Conservation (phyloP, 257 asterid species). For the Perilla frutescens region DNA sequence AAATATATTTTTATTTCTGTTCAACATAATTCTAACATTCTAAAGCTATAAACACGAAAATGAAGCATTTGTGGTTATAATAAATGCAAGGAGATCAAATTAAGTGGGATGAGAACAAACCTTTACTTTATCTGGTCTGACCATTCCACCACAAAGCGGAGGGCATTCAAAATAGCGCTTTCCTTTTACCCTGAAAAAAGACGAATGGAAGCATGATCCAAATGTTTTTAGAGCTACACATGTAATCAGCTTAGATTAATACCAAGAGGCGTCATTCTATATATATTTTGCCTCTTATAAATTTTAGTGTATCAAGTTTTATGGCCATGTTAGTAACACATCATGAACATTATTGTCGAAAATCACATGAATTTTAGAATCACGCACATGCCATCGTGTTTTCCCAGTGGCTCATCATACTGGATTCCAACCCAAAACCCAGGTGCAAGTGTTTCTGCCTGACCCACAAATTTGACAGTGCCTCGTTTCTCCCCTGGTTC, state of each 20-base stretch:
- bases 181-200: slow-evolving; percentile 77
- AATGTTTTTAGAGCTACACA: background rate
- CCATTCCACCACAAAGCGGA: slow-evolving; percentile 87
- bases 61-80: background rate
- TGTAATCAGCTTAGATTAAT: background rate
- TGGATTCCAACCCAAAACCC: slow-evolving; percentile 96
- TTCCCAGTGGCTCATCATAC: slow-evolving; percentile 92
- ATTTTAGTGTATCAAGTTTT: slow-evolving; percentile 1
- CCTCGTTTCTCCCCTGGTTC: slow-evolving; percentile 96
- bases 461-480: slow-evolving; percentile 78
- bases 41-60: background rate
- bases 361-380: slow-evolving; percentile 25
- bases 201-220: background rate
- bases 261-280: background rate
- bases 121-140: slow-evolving; percentile 94
- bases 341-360: slow-evolving; percentile 1
- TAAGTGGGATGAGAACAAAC: slow-evolving; percentile 45
- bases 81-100: background rate
- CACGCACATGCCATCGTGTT: slow-evolving; percentile 93
- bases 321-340: background rate
- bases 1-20: background rate
- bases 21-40: background rate
- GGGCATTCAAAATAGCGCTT: slow-evolving; percentile 87
- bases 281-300: background rate
- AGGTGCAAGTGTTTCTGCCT: slow-evolving; percentile 82